Percentiles rank a stretch among this genome's conserved stretches.
phyloP scores from a whole-genome alignment of 2,329 filamentous ascomycete genomes.

The Fusarium agapanthi region DNA sequence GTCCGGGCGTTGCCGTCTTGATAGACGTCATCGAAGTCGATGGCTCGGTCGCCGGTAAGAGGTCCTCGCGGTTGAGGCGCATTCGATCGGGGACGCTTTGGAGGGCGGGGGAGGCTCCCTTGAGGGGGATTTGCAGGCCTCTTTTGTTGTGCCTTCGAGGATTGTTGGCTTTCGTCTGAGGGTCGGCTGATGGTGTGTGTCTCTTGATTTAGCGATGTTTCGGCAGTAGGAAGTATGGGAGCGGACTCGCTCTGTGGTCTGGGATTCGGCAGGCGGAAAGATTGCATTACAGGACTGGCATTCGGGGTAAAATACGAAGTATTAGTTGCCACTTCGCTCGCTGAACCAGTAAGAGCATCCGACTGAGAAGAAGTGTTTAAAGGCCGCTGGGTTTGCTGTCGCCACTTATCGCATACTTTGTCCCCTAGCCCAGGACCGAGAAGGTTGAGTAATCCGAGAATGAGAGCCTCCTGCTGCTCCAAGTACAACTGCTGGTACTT shows the following conservation, averaged over 20 bases:
- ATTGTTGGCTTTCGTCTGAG: too few relatives aligned
- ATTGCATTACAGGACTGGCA: background rate
- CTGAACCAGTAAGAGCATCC: background rate
- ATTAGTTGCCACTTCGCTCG: background rate
- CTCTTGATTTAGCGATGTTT: too few relatives aligned
- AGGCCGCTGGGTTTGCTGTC: background rate
- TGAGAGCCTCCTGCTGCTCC: background rate
- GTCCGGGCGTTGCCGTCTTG: background rate
- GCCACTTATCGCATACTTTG: background rate
- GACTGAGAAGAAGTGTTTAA: background rate
- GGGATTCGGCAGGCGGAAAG: background rate
- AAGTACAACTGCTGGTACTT: background rate
- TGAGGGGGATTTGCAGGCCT: background rate
- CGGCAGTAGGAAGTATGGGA: background rate
- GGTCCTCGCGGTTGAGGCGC: background rate
- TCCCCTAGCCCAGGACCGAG: background rate
- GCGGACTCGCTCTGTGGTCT: background rate
- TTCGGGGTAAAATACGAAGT: background rate
- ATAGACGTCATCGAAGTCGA: conserved; percentile 10
- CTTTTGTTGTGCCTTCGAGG: background rate
- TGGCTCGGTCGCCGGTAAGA: background rate
- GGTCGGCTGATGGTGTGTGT: background rate
- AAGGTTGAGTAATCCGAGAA: too few relatives aligned
- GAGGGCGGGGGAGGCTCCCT: background rate
- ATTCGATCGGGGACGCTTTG: background rate